Evolutionary conservation across 139 green algal species (phyloP), one percentile per base, ranked within the genome.

Genomic region (Chlamydomonas eustigma): DNA sequence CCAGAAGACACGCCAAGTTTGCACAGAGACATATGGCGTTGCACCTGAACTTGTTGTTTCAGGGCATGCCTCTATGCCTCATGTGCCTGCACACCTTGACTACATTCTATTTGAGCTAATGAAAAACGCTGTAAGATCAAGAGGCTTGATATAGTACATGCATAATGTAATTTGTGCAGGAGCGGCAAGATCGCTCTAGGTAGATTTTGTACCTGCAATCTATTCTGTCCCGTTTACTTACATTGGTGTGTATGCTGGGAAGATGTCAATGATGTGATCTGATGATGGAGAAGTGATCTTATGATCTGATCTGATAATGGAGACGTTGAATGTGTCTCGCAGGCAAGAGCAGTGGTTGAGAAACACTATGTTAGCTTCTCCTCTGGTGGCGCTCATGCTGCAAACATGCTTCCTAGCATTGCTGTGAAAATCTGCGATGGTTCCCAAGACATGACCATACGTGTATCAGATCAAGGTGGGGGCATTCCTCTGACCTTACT

Each of bases 91-190:
- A 0, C 93, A 97, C 81, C 80, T 97, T 5, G 92, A 97, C 79
- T 97, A 97, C 86, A 95, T 97, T 81, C 77, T 96, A 51, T 95
- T 92, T 77, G 93, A 97, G 86, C 81, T 97, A 63, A 75, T 97
- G 2, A 97, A 97, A 64, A 39, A 72, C 30, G 33, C 65, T 32
- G 33, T 38, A 72, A 39, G 64, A 12, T 8, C 18, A 30, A 30
- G 24, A 30, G 6, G 22, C 18, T n/a, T 30, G 22, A 58, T n/a
- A n/a, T n/a, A n/a, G n/a, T n/a, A n/a, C n/a, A n/a, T n/a, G n/a
- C n/a, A n/a, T n/a, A n/a, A n/a, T n/a, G n/a, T n/a, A n/a, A n/a
- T n/a, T n/a, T n/a, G n/a, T n/a, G n/a, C n/a, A n/a, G n/a, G n/a
- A n/a, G n/a, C n/a, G n/a, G n/a, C n/a, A n/a, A n/a, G n/a, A n/a